A percentile compares a stretch with the other conserved stretches of the same genome.
Evolutionary conservation across 1,284 basidiomycete genomes (phyloP).

Genomic region (Irpex rosettiformis): DNA sequence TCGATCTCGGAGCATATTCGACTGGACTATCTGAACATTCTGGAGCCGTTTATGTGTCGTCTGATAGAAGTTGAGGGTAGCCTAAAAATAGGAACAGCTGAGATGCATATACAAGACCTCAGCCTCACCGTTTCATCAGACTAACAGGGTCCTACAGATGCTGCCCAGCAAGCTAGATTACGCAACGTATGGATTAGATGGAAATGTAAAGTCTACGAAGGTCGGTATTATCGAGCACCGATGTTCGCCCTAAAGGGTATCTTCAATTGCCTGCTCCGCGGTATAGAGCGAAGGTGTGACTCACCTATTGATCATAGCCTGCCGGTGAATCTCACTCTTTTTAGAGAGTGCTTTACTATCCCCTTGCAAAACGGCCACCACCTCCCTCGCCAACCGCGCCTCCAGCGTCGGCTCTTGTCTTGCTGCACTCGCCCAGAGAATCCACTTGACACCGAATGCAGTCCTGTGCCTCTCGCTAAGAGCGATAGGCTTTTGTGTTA

Average conservation of each 20-base stretch:
- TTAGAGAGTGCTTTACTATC: conserved; percentile 49
- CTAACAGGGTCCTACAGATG: no score
- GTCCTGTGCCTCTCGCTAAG: conserved; percentile 78
- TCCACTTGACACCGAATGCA: conserved; percentile 61
- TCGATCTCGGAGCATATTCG: no score
- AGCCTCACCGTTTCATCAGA: no score
- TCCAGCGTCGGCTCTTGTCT: conserved; percentile 51
- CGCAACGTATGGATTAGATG: neutral
- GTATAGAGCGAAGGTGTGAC: neutral
- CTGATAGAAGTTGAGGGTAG: no score
- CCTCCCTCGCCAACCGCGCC: conserved; percentile 72
- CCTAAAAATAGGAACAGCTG: no score
- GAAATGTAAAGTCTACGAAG: neutral
- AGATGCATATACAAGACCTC: no score
- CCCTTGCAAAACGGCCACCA: conserved; percentile 66
- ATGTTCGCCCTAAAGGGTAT: conserved; percentile 4
- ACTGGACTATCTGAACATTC: no score
- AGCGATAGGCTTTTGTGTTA: conserved; percentile 60
- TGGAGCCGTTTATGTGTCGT: no score
- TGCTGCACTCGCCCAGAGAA: conserved; percentile 56
- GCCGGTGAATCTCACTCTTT: conserved; percentile 62
- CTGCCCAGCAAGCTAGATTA: neutral
- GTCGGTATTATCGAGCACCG: neutral
- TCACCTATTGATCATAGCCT: conserved; percentile 81
- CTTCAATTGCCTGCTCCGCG: neutral